Conservation (phyloP, 1,284 basidiomycete genomes). For the Trametes hirsuta region DNA sequence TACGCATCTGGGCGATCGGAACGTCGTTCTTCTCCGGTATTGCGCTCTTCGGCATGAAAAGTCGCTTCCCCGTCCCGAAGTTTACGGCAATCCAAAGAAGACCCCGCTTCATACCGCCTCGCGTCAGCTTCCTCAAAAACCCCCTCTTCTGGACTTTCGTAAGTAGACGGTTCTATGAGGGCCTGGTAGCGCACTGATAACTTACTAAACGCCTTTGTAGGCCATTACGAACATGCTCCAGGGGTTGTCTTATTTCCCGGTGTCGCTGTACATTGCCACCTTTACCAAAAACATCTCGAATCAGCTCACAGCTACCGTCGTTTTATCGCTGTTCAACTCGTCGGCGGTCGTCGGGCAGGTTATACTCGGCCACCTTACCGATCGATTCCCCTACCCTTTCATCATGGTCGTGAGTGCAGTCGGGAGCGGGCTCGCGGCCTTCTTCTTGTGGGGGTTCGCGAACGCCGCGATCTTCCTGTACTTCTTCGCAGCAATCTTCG, state of each 20-base stretch:
- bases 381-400: slow-evolving; percentile 30
- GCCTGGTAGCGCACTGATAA: no score
- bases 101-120: slow-evolving; percentile 28
- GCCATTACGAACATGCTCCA: slow-evolving; percentile 27
- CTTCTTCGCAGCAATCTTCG: slow-evolving; percentile 32
- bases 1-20: slow-evolving; percentile 30
- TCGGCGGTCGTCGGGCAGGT: slow-evolving; percentile 31
- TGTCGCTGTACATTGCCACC: slow-evolving; percentile 33
- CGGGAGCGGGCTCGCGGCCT: slow-evolving; percentile 30
- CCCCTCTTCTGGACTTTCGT: slow-evolving; percentile 32
- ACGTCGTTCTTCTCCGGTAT: slow-evolving; percentile 22
- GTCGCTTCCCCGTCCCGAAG: slow-evolving; percentile 29
- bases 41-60: slow-evolving; percentile 28
- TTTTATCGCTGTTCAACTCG: slow-evolving; percentile 32
- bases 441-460: slow-evolving; percentile 35
- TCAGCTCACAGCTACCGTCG: slow-evolving; percentile 28
- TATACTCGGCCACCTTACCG: slow-evolving; percentile 30
- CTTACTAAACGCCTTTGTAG: slow-evolving; percentile 3
- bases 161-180: not conserved
- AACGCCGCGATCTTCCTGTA: slow-evolving; percentile 28
- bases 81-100: slow-evolving; percentile 20
- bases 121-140: slow-evolving; percentile 28
- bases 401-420: slow-evolving; percentile 29
- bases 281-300: slow-evolving; percentile 28
- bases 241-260: slow-evolving; percentile 34